Evolutionary conservation across 176 grass and related monocot genomes (phyloP), one percentile per base, ranked within the genome.

Genomic region (Urochloa ruziziensis): DNA sequence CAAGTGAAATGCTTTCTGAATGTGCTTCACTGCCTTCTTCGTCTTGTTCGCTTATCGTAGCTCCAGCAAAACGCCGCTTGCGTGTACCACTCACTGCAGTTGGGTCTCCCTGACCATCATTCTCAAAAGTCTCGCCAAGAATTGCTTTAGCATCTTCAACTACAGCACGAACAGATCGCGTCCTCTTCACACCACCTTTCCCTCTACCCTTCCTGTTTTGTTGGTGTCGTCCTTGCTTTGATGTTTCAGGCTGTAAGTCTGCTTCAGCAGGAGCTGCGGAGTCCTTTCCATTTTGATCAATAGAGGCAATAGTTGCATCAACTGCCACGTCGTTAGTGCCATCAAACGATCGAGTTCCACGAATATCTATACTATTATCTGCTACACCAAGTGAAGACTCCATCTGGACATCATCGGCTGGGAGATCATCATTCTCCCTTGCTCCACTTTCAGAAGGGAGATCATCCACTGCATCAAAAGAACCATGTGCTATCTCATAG

Each of bases 1-100:
- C 96, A 83, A 99, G 24, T 57, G 96, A 99, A 85, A 92, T 73
- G 86, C 93, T 96, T 81, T 86, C 96, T 33, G 91, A 99, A 73
- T 88, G 85, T 23, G 91, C 86, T 69, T 95, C 91, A 5, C 93
- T 99, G 64, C 76, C 89, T 77, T 84, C 91, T 49, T 82, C 84
- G 42, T 95, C 85, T 79, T 86, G 74, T 81, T 95, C 91, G 83
- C 89, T 86, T 67, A 86, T 76, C 77, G 52, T 74, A 14, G 28
- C 35, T 74, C 63, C 87, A 86, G 83, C 73, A 71, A 90, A 74
- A 15, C 89, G 87, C 48, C 93, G 91, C 75, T 96, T 99, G 27
- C 88, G 77, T 81, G 93, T 78, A 76, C 62, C 77, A 85, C 71
- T 85, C 6, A 73, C 63, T 67, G 35, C 74, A 71, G 78, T 73